Evolutionary conservation across 2,329 filamentous ascomycete genomes (phyloP), one percentile per base, ranked within the genome.

Genomic region (Colletotrichum sp.): DNA sequence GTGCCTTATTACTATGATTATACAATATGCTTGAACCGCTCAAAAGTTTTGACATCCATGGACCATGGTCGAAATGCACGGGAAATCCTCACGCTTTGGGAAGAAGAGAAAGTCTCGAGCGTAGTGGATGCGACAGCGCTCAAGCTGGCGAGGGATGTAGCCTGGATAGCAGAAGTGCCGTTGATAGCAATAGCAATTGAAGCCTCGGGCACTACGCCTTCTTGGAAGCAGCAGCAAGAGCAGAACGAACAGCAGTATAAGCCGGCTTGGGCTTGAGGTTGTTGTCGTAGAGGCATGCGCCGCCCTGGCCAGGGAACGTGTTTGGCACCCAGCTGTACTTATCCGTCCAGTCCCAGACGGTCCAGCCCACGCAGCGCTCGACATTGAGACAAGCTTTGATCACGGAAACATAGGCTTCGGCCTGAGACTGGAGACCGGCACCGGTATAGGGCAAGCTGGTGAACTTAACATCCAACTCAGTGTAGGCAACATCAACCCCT

Each of bases 401-500:
- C 3, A 81, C 81, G 15, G 77, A 69, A 8, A 80, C 84, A 76
- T 90, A 91, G 64, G 88, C 86, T 10, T 76, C 77, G 0, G 86
- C 85, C 82, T 92, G 90, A 74, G 87, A 83, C 26, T 83, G 79
- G 24, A 86, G 80, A 68, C 84, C 84, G 5, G 83, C 79, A 4
- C 81, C 79, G 13, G 82, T 85, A 4, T 86, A 81, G 0, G 90
- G 89, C 34, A 90, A 80, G 15, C 78, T 80, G 18, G 79, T 80
- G 65, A 88, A 86, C 55, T 90, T 85, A 72, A 92, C 75, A 78
- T 90, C 88, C 18, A 90, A 80, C 80, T 90, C 89, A 12, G 89
- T 89, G 62, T 89, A 81, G 8, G 87, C 88, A 5, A 88, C 85
- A 34, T 90, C 88, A 3, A 89, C 80, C 1, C 83, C 85, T 3